A percentile compares a stretch with the other conserved stretches of the same genome.
phyloP scores from a whole-genome alignment of 495 filamentous ascomycete species.

The Penicillium tannophilum region DNA sequence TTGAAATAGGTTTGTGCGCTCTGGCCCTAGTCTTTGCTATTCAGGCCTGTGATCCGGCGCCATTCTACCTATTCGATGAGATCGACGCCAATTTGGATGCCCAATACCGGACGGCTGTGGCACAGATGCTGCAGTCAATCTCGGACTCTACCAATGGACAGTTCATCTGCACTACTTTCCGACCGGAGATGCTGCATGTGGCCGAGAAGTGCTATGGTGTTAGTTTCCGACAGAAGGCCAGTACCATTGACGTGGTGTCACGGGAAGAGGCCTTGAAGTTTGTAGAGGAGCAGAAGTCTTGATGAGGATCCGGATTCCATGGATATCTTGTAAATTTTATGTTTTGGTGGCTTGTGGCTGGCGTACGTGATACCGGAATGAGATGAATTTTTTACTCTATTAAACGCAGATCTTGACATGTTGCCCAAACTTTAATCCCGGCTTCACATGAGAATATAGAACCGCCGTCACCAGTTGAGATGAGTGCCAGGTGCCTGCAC shows the following conservation, averaged over 20 bases:
- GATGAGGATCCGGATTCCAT: slow-evolving; percentile 12
- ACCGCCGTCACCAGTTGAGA: too few species aligned
- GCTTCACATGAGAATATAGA: neutral
- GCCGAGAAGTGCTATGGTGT: slow-evolving; percentile 99
- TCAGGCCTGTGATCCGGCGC: slow-evolving; percentile 93
- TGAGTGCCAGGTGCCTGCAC: neutral
- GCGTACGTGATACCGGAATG: slow-evolving; percentile 9
- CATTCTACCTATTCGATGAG: slow-evolving; percentile 99
- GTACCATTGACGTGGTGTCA: slow-evolving; percentile 84
- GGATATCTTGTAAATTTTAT: slow-evolving; percentile 21
- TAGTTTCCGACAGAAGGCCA: slow-evolving; percentile 89
- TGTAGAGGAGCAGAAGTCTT: slow-evolving; percentile 76
- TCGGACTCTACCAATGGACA: slow-evolving; percentile 61
- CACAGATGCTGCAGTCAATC: slow-evolving; percentile 79
- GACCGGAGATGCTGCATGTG: slow-evolving; percentile 92
- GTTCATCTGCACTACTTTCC: slow-evolving; percentile 94
- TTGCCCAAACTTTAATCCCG: neutral
- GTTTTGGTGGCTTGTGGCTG: slow-evolving; percentile 19
- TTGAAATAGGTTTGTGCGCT: slow-evolving; percentile 75
- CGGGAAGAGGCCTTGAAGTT: slow-evolving; percentile 88
- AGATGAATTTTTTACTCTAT: neutral
- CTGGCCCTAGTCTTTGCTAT: slow-evolving; percentile 98
- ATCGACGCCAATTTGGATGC: slow-evolving; percentile 98
- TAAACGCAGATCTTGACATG: neutral
- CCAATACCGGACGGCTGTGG: slow-evolving; percentile 94